phyloP scores from a whole-genome alignment of 345 rosid species.

The rapeseed (Brassica napus) region Da-Ae NC_063437.1:20967501-20968000 shows the following conservation, averaged over 20 bases:
- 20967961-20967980: neutral
- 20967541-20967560: conserved; percentile 52
- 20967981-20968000: neutral
- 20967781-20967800: conserved; percentile 23
- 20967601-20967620: conserved; percentile 50
- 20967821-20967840: conserved; percentile 13
- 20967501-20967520: conserved; percentile 51
- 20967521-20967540: conserved; percentile 57
- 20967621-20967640: conserved; percentile 40
- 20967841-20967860: conserved; percentile 19
- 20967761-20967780: conserved; percentile 33
- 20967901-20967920: conserved; percentile 8
- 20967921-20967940: conserved; percentile 20
- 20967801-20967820: conserved; percentile 27
- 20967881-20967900: neutral
- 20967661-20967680: conserved; percentile 26
- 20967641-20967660: conserved; percentile 41
- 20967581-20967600: conserved; percentile 31
- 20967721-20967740: conserved; percentile 40
- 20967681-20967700: conserved; percentile 17
- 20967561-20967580: conserved; percentile 52
- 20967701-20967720: conserved; percentile 38
- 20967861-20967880: neutral
- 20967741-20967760: conserved; percentile 33
- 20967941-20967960: conserved; percentile 21